phyloP scores from a whole-genome alignment of 306 rosid species.

The Castanea sativa region DNA sequence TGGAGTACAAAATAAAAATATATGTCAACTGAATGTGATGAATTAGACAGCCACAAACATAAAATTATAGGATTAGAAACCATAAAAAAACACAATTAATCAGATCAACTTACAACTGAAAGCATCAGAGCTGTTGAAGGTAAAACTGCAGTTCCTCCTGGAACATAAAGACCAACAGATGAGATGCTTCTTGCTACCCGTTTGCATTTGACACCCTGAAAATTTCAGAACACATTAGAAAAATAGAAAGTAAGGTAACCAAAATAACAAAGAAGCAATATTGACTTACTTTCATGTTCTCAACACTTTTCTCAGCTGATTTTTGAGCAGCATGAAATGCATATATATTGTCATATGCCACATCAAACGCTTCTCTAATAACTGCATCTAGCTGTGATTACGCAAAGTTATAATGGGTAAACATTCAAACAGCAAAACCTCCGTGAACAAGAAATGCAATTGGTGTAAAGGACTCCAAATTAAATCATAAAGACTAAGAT shows the following conservation, averaged over 20 bases:
- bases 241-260: constrained; percentile 1
- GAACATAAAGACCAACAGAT: constrained; percentile 97
- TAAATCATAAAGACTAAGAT: not conserved
- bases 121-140: constrained; percentile 99
- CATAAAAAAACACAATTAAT: constrained; percentile 8
- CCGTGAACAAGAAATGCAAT: not conserved
- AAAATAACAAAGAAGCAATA: constrained; percentile 14
- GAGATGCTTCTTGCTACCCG: constrained; percentile 91
- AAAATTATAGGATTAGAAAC: not conserved
- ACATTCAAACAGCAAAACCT: not conserved
- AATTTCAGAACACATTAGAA: constrained; percentile 25
- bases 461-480: not conserved
- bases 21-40: constrained; percentile 24
- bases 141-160: constrained; percentile 98
- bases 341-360: constrained; percentile 82
- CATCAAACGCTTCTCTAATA: constrained; percentile 81
- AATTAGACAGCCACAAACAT: not conserved
- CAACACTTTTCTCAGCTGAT: constrained; percentile 65
- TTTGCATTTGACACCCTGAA: constrained; percentile 95
- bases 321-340: constrained; percentile 95
- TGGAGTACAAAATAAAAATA: constrained; percentile 28
- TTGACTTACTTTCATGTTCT: constrained; percentile 84
- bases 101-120: constrained; percentile 70
- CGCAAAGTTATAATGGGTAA: constrained; percentile 6
- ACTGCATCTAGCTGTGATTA: constrained; percentile 68